Conservation (phyloP, 768 basidiomycete species). For the Cyathus striatus region DNA sequence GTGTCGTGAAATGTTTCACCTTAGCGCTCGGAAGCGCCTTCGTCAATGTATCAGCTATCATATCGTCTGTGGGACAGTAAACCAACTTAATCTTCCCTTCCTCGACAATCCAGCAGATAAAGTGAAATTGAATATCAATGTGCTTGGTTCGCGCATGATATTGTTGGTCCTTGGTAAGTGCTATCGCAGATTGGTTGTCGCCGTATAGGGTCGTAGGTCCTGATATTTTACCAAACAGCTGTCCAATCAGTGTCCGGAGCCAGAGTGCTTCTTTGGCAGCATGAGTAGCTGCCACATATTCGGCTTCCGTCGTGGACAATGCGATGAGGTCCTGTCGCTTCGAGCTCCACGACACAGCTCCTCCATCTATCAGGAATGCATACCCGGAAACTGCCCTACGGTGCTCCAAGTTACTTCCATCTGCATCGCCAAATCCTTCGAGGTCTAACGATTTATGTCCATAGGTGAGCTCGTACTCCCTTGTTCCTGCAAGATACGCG, state of each 20-base stretch:
- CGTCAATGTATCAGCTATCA: neutral
- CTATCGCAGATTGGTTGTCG: neutral
- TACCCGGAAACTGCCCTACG: neutral
- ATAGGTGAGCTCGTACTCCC: neutral
- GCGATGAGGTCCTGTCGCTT: neutral
- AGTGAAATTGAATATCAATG: neutral
- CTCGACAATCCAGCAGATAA: neutral
- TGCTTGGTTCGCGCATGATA: neutral
- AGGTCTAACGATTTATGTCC: neutral
- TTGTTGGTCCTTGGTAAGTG: neutral
- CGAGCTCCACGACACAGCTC: neutral
- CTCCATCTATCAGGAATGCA: neutral
- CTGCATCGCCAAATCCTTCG: neutral
- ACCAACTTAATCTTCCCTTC: neutral
- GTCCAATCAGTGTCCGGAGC: neutral
- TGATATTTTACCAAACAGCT: neutral
- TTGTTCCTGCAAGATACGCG: neutral
- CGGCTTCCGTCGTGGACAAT: slow-evolving; percentile 3
- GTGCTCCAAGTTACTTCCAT: neutral
- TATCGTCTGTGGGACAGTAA: neutral
- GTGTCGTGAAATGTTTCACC: too few species aligned
- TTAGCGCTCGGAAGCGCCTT: neutral
- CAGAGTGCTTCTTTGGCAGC: slow-evolving; percentile 1
- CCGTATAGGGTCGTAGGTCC: neutral
- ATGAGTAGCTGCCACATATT: neutral